Base-by-base conservation (phyloP, 345 rosid genomes). In the Hypericum androsaemum region DNA sequence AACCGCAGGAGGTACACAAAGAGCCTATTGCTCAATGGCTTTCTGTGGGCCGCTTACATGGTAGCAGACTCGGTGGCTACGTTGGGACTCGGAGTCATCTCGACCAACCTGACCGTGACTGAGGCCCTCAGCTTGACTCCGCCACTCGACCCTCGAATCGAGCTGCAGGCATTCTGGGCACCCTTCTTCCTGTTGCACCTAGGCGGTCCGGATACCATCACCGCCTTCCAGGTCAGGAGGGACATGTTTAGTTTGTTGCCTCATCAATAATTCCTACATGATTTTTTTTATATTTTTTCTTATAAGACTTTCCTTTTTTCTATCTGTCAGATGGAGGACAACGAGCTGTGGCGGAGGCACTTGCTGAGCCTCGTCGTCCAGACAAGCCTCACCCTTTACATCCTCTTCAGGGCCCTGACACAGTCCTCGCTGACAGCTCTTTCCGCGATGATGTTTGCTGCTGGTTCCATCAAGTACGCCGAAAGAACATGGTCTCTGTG, bases 401-500 rank as follows among this genome's bases (percentile, higher is more conserved):
- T 83, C 43, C 65, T 61, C 56, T 14, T 63, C 15, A 9, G 54
- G 45, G 71, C 68, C 37, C 65, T 67, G 37, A 57, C 59, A 0
- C 50, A 64, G 32, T 14, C 61, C 16, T 32, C 0, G 2, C 61
- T 77, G 6, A 58, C 64, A 0, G 47, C 28, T 5, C 12, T 73
- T 5, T 58, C 65, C 22, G 7, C 62, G 3, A 65, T 63, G 12
- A 57, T 76, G 62, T 46, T 80, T 5, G 43, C 54, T 0, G 68
- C 49, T 0, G 92, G 84, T 43, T 46, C 71, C 42, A 60, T 67
- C 49, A 80, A 76, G 59, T 77, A 64, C 39, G 73, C 46, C 0
- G 80, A 75, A 69, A 67, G 76, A 62, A 75, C 59, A 12, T 52
- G 62, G 51, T 68, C 66, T 0, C 74, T 79, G 11, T 59, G 67